Base-by-base conservation (phyloP, 2,329 filamentous ascomycete genomes). In the Claviceps pazoutovae region DNA sequence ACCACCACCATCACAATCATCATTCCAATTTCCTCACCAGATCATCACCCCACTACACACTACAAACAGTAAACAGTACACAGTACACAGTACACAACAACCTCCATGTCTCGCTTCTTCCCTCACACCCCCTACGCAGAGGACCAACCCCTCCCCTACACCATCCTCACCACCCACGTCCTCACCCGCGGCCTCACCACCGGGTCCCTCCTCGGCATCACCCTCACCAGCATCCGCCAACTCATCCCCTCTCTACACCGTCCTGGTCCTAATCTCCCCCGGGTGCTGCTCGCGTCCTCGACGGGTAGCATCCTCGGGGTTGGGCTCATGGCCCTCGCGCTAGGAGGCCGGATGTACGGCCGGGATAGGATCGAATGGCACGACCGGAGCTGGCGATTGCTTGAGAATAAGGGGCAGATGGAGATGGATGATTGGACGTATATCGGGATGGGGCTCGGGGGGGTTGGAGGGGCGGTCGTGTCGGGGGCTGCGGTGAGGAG, bases 331-430 rank as follows among this genome's bases (percentile, higher is more conserved):
- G 65, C 65, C 1, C 53, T 73, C 4, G 72, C 66, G 56, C 66
- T 78, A 4, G 61, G 65, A 30, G 68, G 60, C 0, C 67, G 73
- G 2, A 83, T 84, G 80, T 66, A 66, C 50, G 78, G 75, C 0
- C 68, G 71, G 16, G 72, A 79, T 56, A 69, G 74, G 42, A 77
- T 84, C 36, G 80, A 84, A 63, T 84, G 80, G 80, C 65, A 75
- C 59, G 80, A 84, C 60, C 70, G 82, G 17, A 73, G 74, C 52
- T 84, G 80, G 79, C 68, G 81, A 34, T 60, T 85, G 48, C 57
- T 81, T 44, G 76, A 76, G 64, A 83, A 77, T 56, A 61, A 65
- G 42, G 73, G 76, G 0, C 80, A 85, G 67, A 59, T 76, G 0
- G 70, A 76, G 57, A 72, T 70, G 48, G 80, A 83, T 60, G 76